Evolutionary conservation across 2,329 filamentous ascomycete species (phyloP).

Genomic region (Aspergillus fumigatiaffinis): DNA sequence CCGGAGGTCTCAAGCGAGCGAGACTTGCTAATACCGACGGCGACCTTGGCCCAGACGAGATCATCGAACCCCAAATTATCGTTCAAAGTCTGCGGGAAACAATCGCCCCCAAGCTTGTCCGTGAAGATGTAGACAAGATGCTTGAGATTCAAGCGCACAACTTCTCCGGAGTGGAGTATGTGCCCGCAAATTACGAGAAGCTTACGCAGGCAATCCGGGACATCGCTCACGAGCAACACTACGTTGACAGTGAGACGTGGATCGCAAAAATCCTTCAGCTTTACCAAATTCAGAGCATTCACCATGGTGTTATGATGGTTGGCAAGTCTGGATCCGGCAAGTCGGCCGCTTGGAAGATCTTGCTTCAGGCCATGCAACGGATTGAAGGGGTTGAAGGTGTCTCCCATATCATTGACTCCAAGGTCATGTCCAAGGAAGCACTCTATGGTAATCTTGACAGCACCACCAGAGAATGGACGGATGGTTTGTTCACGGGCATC

Average conservation of each 20-base stretch:
- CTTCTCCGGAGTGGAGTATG: slow-evolving; percentile 90
- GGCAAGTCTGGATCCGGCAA: slow-evolving; percentile 97
- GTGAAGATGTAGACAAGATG: slow-evolving; percentile 86
- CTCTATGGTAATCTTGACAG: slow-evolving; percentile 94
- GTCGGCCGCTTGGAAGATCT: slow-evolving; percentile 87
- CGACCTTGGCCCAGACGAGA: slow-evolving; percentile 60
- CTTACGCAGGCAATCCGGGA: slow-evolving; percentile 77
- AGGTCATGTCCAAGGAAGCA: slow-evolving; percentile 99
- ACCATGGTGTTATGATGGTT: slow-evolving; percentile 99
- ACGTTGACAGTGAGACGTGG: slow-evolving; percentile 91
- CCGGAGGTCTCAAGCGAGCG: slow-evolving; percentile 87
- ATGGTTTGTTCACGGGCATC: slow-evolving; percentile 96
- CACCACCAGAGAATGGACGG: slow-evolving; percentile 97
- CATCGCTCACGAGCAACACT: slow-evolving; percentile 77
- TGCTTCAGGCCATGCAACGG: slow-evolving; percentile 85
- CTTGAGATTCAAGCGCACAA: slow-evolving; percentile 73
- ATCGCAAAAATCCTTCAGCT: slow-evolving; percentile 96
- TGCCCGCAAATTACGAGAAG: slow-evolving; percentile 78
- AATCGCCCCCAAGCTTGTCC: slow-evolving; percentile 94
- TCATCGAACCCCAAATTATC: slow-evolving; percentile 93
- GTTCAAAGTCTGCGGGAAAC: slow-evolving; percentile 98
- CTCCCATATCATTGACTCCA: slow-evolving; percentile 96
- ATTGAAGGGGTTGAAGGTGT: slow-evolving; percentile 92
- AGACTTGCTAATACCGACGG: slow-evolving; percentile 61
- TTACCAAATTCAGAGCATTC: slow-evolving; percentile 95